phyloP scores from a whole-genome alignment of 139 green algal genomes.

The Volvox reticuliferus region DNA sequence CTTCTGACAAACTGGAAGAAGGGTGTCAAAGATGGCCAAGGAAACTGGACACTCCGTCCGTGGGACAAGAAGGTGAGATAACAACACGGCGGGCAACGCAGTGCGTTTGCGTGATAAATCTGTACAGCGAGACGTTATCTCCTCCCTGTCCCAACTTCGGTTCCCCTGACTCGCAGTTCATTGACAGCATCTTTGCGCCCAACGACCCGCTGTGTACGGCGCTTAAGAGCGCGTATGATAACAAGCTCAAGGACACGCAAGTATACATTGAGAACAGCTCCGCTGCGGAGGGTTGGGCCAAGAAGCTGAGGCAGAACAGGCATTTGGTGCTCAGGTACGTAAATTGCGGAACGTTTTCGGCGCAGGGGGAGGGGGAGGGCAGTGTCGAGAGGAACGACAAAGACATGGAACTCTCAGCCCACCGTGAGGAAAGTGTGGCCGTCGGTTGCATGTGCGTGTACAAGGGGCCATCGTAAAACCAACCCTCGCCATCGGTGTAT shows the following conservation, averaged over 20 bases:
- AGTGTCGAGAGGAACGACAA: neutral
- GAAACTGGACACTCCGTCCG: conserved; percentile 16
- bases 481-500: too few species aligned
- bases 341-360: neutral
- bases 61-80: conserved; percentile 46
- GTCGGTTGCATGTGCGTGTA: neutral
- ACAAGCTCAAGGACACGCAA: conserved; percentile 47
- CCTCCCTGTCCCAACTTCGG: neutral
- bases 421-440: too few species aligned
- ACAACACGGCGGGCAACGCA: neutral
- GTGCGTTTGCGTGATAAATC: neutral
- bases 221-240: conserved; percentile 45
- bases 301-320: conserved; percentile 28
- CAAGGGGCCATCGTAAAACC: neutral
- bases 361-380: neutral
- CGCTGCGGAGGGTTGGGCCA: conserved; percentile 20
- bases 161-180: conserved; percentile 24
- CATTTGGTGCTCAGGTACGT: conserved; percentile 31
- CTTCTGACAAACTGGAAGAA: conserved; percentile 40
- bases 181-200: conserved; percentile 48
- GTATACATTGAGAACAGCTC: conserved; percentile 33
- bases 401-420: neutral
- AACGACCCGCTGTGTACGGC: conserved; percentile 47
- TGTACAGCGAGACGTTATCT: neutral
- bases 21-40: conserved; percentile 2